These are phyloP conservation scores for Trichoderma citrinoviride DNA, from an alignment of 2,329 filamentous ascomycete species.

Conservation along the genomic window DNA sequence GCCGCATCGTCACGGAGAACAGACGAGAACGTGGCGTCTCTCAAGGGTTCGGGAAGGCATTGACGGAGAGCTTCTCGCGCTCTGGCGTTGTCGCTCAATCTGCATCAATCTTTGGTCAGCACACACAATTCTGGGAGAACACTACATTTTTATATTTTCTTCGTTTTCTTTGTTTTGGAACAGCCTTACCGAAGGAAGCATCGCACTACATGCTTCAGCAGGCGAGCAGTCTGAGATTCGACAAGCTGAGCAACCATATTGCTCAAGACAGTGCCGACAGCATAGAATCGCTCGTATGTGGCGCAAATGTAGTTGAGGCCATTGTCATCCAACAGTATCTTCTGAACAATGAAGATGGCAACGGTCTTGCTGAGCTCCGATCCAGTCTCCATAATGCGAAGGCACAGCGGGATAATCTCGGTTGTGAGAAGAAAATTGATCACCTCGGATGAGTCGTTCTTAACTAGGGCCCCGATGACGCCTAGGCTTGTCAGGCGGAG, in stretches of 20 bases:
- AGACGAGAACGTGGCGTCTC: slow-evolving; percentile 94
- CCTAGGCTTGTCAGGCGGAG: slow-evolving; percentile 92
- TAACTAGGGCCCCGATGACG: slow-evolving; percentile 94
- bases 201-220: slow-evolving; percentile 95
- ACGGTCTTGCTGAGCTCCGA: slow-evolving; percentile 98
- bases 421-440: slow-evolving; percentile 99
- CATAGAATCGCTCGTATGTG: slow-evolving; percentile 97
- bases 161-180: background rate
- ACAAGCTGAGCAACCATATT: slow-evolving; percentile 99
- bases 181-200: slow-evolving; percentile 85
- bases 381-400: slow-evolving; percentile 98
- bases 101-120: slow-evolving; percentile 39
- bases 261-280: slow-evolving; percentile 92
- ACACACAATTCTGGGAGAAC: background rate
- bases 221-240: slow-evolving; percentile 91
- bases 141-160: too few relatives aligned
- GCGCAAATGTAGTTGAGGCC: slow-evolving; percentile 98
- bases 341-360: slow-evolving; percentile 98
- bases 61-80: slow-evolving; percentile 92
- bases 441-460: slow-evolving; percentile 97
- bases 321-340: slow-evolving; percentile 95
- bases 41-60: slow-evolving; percentile 96
- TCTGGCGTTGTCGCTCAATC: slow-evolving; percentile 91
- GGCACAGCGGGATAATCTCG: slow-evolving; percentile 95
- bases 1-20: slow-evolving; percentile 95